Conservation (phyloP, 2,329 filamentous ascomycete species). For the Ceratocystis eucalypticola region DNA sequence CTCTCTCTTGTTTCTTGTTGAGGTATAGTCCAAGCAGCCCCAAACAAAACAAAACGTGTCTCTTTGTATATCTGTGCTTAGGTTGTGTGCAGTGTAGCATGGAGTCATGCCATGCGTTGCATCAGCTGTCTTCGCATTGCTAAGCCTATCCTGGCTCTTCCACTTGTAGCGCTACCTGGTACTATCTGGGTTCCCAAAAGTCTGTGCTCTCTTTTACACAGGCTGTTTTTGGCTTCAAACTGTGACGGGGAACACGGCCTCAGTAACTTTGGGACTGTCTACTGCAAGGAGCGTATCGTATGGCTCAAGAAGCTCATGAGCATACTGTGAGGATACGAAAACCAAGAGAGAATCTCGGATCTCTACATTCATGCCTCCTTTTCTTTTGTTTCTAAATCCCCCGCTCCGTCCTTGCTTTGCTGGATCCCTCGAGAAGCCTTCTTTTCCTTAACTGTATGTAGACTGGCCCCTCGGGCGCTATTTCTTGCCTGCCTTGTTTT, state of each 20-base stretch:
- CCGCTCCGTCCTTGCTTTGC: no score
- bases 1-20: not conserved
- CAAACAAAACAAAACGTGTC: not conserved
- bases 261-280: not conserved
- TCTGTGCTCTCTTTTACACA: not conserved
- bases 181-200: not conserved
- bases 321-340: not conserved
- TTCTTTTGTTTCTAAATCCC: no score
- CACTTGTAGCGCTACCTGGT: not conserved
- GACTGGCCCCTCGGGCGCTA: no score
- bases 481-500: not conserved
- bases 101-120: not conserved
- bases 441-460: no score
- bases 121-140: not conserved
- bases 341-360: not conserved
- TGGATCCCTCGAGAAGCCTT: no score
- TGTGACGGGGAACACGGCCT: not conserved
- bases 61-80: not conserved
- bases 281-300: no score
- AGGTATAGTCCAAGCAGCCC: not conserved
- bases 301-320: not conserved
- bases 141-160: not conserved
- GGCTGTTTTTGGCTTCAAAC: not conserved
- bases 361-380: no score
- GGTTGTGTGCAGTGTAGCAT: not conserved